phyloP scores from a whole-genome alignment of 1,139 yeast species.

The Wickerhamomyces sp. region DNA sequence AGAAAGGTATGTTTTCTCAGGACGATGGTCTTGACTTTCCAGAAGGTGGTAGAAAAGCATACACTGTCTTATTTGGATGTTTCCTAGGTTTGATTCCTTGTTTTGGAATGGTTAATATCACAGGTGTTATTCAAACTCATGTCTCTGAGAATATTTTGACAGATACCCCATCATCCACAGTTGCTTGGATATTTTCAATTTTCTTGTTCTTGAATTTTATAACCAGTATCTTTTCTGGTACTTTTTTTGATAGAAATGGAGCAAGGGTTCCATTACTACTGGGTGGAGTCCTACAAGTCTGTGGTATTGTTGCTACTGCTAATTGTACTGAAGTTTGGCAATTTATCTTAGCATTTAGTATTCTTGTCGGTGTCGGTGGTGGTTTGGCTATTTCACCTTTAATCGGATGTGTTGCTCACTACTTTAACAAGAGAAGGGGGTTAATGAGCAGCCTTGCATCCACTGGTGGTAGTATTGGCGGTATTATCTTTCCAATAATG shows the following conservation, averaged over 20 bases:
- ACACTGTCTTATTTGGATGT: slow-evolving; percentile 58
- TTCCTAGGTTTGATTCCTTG: slow-evolving; percentile 58
- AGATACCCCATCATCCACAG: slow-evolving; percentile 39
- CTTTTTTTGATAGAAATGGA: slow-evolving; percentile 58
- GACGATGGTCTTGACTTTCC: slow-evolving; percentile 36
- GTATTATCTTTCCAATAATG: slow-evolving; percentile 58
- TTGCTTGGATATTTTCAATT: slow-evolving; percentile 70
- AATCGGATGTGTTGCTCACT: slow-evolving; percentile 58
- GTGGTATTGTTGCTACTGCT: slow-evolving; percentile 54
- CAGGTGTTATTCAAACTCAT: slow-evolving; percentile 69
- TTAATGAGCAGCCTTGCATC: slow-evolving; percentile 57
- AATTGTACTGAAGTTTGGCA: slow-evolving; percentile 50
- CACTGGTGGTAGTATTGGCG: slow-evolving; percentile 69
- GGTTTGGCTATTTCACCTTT: slow-evolving; percentile 45
- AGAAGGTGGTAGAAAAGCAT: slow-evolving; percentile 57
- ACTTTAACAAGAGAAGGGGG: slow-evolving; percentile 57
- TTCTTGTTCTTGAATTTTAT: slow-evolving; percentile 51
- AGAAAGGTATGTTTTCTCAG: slow-evolving; percentile 21
- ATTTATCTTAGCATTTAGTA: slow-evolving; percentile 52
- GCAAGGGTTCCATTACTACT: slow-evolving; percentile 38
- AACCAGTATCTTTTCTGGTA: slow-evolving; percentile 56
- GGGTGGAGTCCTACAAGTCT: slow-evolving; percentile 33
- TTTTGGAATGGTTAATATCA: slow-evolving; percentile 62
- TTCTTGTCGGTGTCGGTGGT: slow-evolving; percentile 54
- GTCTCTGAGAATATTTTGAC: slow-evolving; percentile 46